Conservation (phyloP, 306 rosid genomes). For the Adenanthera pavonina region DNA sequence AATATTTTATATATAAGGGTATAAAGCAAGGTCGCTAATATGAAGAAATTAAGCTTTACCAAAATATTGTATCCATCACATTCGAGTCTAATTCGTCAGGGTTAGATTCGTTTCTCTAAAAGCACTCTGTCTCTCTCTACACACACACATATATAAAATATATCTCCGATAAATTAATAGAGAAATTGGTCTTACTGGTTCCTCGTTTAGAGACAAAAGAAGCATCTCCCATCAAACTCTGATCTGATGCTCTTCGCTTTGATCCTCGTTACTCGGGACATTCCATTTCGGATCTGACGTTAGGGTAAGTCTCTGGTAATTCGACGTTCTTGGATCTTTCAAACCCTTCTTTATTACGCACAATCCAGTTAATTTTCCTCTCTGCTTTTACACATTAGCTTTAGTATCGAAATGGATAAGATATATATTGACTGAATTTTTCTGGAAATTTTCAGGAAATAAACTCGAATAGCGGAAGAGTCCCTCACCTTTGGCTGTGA, state of each 20-base stretch:
- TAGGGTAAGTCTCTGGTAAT: constrained; percentile 38
- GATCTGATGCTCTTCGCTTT: neutral
- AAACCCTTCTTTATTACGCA: neutral
- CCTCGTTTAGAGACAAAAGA: constrained; percentile 4
- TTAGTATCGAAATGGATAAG: neutral
- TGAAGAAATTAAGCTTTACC: too few species aligned
- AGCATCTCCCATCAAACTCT: constrained; percentile 8
- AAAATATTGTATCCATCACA: too few species aligned
- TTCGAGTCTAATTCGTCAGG: too few species aligned
- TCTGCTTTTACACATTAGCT: neutral
- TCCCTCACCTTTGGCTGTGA: neutral
- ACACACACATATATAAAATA: too few species aligned
- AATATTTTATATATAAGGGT: neutral
- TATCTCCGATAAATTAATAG: neutral
- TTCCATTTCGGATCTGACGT: constrained; percentile 45
- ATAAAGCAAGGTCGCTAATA: too few species aligned
- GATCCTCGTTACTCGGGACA: neutral
- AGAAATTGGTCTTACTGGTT: neutral
- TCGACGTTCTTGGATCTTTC: constrained; percentile 30
- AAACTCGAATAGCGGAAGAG: neutral
- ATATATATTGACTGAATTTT: neutral
- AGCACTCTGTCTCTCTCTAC: too few species aligned
- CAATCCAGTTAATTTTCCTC: neutral
- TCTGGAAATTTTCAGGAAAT: neutral
- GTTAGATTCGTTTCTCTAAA: too few species aligned